These are phyloP conservation scores for Exutisphaerella laricina DNA, from an alignment of 2,329 filamentous ascomycete species.

Conservation along the genomic window DNA sequence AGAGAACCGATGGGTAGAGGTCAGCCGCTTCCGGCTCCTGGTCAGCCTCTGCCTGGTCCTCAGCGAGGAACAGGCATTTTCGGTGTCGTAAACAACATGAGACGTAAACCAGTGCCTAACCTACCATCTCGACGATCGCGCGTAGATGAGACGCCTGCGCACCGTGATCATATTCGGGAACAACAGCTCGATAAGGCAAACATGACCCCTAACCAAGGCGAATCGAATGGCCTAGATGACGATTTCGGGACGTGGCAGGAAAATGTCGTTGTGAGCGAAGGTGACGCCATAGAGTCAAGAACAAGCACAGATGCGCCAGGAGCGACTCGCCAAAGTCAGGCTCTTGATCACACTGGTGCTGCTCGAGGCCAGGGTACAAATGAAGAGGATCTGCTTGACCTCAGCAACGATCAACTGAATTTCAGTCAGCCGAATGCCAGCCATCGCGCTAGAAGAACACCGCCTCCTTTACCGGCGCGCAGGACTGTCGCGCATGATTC, in stretches of 20 bases:
- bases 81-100: conserved; percentile 10
- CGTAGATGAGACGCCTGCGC: no score
- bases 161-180: no score
- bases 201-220: no score
- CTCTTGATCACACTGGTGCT: background rate
- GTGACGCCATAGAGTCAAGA: background rate
- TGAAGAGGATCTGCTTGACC: conserved; percentile 5
- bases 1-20: conserved; percentile 71
- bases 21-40: conserved; percentile 73
- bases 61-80: conserved; percentile 24
- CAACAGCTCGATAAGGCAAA: no score
- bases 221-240: conserved; percentile 11
- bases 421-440: background rate
- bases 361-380: background rate
- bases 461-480: no score
- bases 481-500: no score
- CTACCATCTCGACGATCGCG: conserved; percentile 5
- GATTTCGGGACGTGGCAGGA: conserved; percentile 22
- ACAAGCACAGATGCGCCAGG: background rate
- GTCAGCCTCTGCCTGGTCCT: conserved; percentile 62
- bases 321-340: background rate
- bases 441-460: background rate
- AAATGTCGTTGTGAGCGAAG: conserved; percentile 4
- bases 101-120: conserved; percentile 16
- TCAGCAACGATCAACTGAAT: no score